Conservation (phyloP, 768 basidiomycete genomes). For the Dentipellis sp. region DNA sequence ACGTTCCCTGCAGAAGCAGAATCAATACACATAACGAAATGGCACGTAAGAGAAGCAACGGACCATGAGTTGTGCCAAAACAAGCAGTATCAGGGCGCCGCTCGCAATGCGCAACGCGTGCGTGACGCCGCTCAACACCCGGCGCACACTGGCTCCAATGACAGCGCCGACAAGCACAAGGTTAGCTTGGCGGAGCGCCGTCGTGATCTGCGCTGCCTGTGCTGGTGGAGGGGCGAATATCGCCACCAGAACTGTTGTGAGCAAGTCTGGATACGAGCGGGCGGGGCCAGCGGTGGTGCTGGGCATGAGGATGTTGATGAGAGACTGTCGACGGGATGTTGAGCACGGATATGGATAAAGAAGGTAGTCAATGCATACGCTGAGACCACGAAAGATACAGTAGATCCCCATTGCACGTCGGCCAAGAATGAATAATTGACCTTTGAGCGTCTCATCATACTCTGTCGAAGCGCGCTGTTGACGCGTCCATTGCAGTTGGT, state of each 20-base stretch:
- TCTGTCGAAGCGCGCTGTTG: constrained; percentile 2
- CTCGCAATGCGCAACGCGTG: constrained; percentile 43
- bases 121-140: constrained; percentile 61
- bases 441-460: constrained; percentile 10
- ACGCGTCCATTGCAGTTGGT: constrained; percentile 6
- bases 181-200: constrained; percentile 48
- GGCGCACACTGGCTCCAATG: constrained; percentile 62
- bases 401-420: constrained; percentile 9
- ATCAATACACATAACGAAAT: neutral
- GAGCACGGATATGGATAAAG: neutral
- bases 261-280: constrained; percentile 31
- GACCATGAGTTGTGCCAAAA: constrained; percentile 81
- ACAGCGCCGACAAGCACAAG: constrained; percentile 68
- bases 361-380: constrained; percentile 17
- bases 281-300: constrained; percentile 16
- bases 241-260: constrained; percentile 33
- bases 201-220: constrained; percentile 24
- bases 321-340: constrained; percentile 27
- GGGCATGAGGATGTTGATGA: constrained; percentile 41
- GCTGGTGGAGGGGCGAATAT: constrained; percentile 16
- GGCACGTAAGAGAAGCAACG: constrained; percentile 6
- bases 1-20: constrained; percentile 48
- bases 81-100: constrained; percentile 67
- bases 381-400: constrained; percentile 24
- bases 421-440: constrained; percentile 9